These are phyloP conservation scores for Coprinellus micaceus DNA, from an alignment of 768 basidiomycete genomes.

Conservation along the genomic window DNA sequence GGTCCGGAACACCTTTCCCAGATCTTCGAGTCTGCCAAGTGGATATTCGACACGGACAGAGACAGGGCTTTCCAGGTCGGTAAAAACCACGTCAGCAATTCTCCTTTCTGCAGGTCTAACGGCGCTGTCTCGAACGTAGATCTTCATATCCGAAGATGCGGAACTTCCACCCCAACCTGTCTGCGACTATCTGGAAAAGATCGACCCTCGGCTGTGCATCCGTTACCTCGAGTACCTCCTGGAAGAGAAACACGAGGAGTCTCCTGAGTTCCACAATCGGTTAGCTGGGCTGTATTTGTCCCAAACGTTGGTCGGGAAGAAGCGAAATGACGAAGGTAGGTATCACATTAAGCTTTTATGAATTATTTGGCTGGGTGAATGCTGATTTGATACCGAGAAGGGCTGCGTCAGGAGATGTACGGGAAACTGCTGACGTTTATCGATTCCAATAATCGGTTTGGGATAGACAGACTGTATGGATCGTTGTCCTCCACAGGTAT, in stretches of 20 bases:
- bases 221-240: constrained; percentile 87
- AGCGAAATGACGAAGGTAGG: constrained; percentile 55
- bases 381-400: constrained; percentile 30
- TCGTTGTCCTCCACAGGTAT: constrained; percentile 78
- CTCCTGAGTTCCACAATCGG: constrained; percentile 77
- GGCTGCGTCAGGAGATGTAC: constrained; percentile 48
- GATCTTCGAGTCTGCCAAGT: constrained; percentile 76
- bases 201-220: constrained; percentile 65
- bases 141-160: constrained; percentile 93
- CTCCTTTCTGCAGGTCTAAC: background rate
- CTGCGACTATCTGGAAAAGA: constrained; percentile 69
- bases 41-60: constrained; percentile 77
- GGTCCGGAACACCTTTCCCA: constrained; percentile 78
- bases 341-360: background rate
- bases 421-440: constrained; percentile 77
- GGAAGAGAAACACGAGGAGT: constrained; percentile 63
- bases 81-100: constrained; percentile 1
- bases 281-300: constrained; percentile 83
- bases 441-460: constrained; percentile 62
- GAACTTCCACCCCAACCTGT: constrained; percentile 80
- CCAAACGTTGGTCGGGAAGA: constrained; percentile 59
- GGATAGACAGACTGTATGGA: constrained; percentile 76
- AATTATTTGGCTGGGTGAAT: background rate
- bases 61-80: constrained; percentile 73
- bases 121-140: constrained; percentile 39